Conservation (phyloP, 208 protist genomes). For the Blechomonas ayalai region DNA sequence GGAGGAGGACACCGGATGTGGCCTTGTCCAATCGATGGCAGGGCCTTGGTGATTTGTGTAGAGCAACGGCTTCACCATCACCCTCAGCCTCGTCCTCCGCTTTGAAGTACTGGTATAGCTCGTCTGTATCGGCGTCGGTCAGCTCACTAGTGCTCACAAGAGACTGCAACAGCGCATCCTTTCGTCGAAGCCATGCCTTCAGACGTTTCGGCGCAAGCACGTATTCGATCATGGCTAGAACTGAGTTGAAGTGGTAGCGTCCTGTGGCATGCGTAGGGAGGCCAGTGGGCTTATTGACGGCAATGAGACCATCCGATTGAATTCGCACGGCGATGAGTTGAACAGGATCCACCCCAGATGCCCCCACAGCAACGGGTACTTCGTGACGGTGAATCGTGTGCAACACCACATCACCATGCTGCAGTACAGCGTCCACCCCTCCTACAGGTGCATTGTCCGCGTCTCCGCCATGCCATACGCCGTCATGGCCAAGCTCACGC, state of each 20-base stretch:
- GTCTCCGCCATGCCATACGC: not conserved
- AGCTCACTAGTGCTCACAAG: constrained; percentile 48
- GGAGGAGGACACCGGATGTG: constrained; percentile 79
- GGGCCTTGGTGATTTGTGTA: constrained; percentile 46
- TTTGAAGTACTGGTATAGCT: constrained; percentile 57
- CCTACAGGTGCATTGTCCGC: not conserved
- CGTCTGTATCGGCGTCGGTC: constrained; percentile 28
- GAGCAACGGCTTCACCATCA: constrained; percentile 18
- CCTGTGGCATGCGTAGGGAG: constrained; percentile 84
- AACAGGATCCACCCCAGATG: constrained; percentile 41
- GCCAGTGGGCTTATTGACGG: constrained; percentile 69
- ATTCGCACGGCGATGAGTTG: constrained; percentile 50
- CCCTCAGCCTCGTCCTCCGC: not conserved
- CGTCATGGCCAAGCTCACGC: constrained; percentile 5
- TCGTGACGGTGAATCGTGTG: constrained; percentile 94
- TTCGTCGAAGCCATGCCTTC: constrained; percentile 36
- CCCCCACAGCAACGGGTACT: constrained; percentile 76
- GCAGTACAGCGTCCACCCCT: constrained; percentile 17
- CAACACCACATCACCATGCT: constrained; percentile 74
- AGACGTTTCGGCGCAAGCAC: constrained; percentile 71
- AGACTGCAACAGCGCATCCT: constrained; percentile 63
- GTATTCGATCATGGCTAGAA: constrained; percentile 85
- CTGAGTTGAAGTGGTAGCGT: constrained; percentile 90
- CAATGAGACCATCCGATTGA: constrained; percentile 39
- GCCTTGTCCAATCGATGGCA: constrained; percentile 87